Evolutionary conservation across 164 flowering plant species (phyloP).

Genomic region (grape (Vitis vinifera)): DNA sequence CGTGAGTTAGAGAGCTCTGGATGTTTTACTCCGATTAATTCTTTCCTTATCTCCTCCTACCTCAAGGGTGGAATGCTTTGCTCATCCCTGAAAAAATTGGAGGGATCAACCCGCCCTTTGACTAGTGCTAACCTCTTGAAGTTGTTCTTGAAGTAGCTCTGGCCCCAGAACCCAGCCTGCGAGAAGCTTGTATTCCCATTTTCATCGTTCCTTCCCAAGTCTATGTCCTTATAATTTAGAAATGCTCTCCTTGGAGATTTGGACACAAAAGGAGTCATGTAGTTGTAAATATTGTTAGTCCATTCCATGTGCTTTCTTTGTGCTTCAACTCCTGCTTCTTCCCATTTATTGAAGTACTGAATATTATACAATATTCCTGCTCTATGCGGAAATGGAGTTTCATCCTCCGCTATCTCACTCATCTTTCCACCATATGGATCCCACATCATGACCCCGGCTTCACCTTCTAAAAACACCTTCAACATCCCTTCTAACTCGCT

Average conservation of each 20-base stretch:
- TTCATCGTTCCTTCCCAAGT: slow-evolving; percentile 18
- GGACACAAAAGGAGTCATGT: slow-evolving; percentile 27
- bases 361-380: not conserved
- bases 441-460: not conserved
- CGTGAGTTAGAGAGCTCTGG: too few species aligned
- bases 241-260: slow-evolving; percentile 21
- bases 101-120: slow-evolving; percentile 24
- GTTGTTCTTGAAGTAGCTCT: slow-evolving; percentile 15
- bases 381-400: slow-evolving; percentile 3
- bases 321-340: not conserved
- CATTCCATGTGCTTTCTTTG: not conserved
- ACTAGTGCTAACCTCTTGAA: slow-evolving; percentile 23
- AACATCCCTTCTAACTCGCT: not conserved
- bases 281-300: not conserved
- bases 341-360: not conserved
- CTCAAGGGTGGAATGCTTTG: slow-evolving; percentile 20
- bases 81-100: slow-evolving; percentile 29
- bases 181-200: slow-evolving; percentile 7
- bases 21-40: too few species aligned
- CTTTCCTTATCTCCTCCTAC: too few species aligned
- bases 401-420: not conserved
- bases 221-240: slow-evolving; percentile 22
- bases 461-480: not conserved
- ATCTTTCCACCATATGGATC: slow-evolving; percentile 3
- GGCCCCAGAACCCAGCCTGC: slow-evolving; percentile 18